phyloP scores from a whole-genome alignment of 2,329 filamentous ascomycete genomes.

The Xylariaceae sp. region DNA sequence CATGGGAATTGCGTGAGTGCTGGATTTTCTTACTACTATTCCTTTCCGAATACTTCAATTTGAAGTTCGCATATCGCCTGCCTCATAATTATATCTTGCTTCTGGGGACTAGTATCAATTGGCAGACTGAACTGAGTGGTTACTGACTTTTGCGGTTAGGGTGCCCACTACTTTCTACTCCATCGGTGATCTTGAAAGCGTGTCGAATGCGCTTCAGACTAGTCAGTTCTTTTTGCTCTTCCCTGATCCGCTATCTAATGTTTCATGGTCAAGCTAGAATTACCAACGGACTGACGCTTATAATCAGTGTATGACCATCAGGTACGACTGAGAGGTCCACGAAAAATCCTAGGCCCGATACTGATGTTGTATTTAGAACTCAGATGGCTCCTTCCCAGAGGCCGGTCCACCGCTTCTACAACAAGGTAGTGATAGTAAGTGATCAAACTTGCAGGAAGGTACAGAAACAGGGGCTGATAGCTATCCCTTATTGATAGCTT shows the following conservation, averaged over 20 bases:
- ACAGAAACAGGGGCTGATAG: background rate
- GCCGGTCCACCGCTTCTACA: conserved; percentile 25
- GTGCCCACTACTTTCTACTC: conserved; percentile 47
- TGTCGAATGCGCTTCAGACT: conserved; percentile 42
- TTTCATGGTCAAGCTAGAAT: too few relatives aligned
- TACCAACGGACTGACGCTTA: too few relatives aligned
- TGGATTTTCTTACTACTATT: background rate
- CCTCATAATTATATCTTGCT: too few relatives aligned
- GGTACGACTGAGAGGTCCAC: conserved; percentile 34
- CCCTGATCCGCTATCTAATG: too few relatives aligned
- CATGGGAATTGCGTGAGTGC: conserved; percentile 43
- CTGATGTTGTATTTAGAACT: conserved; percentile 11
- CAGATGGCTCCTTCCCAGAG: conserved; percentile 24
- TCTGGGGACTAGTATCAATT: too few relatives aligned
- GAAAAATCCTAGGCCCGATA: background rate
- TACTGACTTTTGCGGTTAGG: too few relatives aligned
- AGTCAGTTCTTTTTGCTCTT: too few relatives aligned
- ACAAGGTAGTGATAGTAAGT: conserved; percentile 20
- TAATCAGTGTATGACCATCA: too few relatives aligned
- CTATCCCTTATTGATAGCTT: conserved; percentile 18
- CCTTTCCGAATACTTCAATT: too few relatives aligned
- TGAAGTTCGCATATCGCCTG: too few relatives aligned
- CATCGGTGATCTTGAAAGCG: conserved; percentile 40
- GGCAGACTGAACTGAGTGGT: too few relatives aligned
- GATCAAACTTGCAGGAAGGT: background rate